Conservation (phyloP, 306 rosid species). For the Prunus armeniaca region DNA sequence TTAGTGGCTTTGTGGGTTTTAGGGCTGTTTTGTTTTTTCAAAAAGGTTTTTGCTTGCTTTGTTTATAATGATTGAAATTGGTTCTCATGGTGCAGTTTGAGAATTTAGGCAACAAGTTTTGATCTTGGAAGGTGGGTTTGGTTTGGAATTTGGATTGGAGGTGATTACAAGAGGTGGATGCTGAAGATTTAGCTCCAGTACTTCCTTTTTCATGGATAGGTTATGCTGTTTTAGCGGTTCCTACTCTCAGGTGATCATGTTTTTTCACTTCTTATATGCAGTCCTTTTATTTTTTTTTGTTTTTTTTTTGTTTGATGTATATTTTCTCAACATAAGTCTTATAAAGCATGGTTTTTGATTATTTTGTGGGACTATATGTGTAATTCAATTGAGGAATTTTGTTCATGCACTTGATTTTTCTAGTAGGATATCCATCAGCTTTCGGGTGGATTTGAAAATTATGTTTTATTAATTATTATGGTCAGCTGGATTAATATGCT, state of each 20-base stretch:
- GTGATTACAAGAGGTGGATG: conserved; percentile 40
- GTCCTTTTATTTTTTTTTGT: conserved; percentile 20
- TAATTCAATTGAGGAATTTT: conserved; percentile 12
- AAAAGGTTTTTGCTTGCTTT: conserved; percentile 8
- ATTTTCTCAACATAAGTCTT: conserved; percentile 14
- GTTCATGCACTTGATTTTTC: background rate
- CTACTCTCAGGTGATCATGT: conserved; percentile 60
- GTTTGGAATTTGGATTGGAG: conserved; percentile 40
- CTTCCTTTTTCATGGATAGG: conserved; percentile 52
- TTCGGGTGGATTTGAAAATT: background rate
- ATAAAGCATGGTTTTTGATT: conserved; percentile 9
- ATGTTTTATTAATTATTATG: background rate
- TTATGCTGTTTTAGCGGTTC: conserved; percentile 70
- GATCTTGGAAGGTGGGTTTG: conserved; percentile 40
- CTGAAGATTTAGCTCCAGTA: conserved; percentile 36
- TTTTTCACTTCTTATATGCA: background rate
- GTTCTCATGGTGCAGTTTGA: conserved; percentile 34
- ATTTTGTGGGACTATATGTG: conserved; percentile 12
- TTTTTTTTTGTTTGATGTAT: background rate
- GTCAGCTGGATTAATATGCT: conserved; percentile 4
- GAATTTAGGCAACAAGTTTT: conserved; percentile 22
- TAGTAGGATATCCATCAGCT: background rate
- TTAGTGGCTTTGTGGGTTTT: conserved; percentile 27
- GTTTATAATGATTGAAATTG: conserved; percentile 23
- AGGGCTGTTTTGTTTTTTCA: conserved; percentile 22